Base-by-base conservation (phyloP, 345 rosid genomes). In the Limnanthes douglasii region DNA sequence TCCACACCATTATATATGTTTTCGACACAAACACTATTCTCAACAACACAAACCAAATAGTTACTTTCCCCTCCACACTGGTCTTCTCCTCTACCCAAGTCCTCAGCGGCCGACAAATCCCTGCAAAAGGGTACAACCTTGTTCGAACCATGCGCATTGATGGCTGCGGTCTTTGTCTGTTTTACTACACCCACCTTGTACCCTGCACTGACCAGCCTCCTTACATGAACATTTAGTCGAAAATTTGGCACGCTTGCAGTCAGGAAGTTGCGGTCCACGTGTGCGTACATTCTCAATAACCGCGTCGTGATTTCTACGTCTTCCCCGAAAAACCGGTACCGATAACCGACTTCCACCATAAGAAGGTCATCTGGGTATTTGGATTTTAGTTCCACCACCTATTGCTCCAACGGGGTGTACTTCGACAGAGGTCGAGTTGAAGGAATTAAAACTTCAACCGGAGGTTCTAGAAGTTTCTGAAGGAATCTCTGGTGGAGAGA, bases 281-380 rank as follows among this genome's bases (percentile, higher is more conserved):
- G 95, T n/a, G 93, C 76, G 24, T 67, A 88, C n/a, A 88, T 76
- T 2, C 95, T 86, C 53, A 88, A 45, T 15, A 72, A 81, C 28
- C 68, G 61, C 3, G 92, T 73, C 2, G 97, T 95, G 0, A 70
- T 49, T 45, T 64, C 90, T 0, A 93, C 95, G 16, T 88, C 97
- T 2, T 74, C 72, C 22, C 95, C 97, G n/a, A 88, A 88, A 51
- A 88, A 88, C 8, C 94, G 65, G 28, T 61, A 83, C 75, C 66
- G 71, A 65, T 88, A 88, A 37, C 95, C 97, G 28, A 88, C 97
- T 60, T 88, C 94, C 21, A 83, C 61, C 97, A 88, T 83, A 54
- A 88, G 52, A 14, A 88, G 60, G 16, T 83, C 86, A 29, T 83
- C 95, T 0, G 81, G 77, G 35, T 83, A 55, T 35, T 55, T 68